Evolutionary conservation across 768 basidiomycete genomes (phyloP).

Genomic region (Mycena filopes): DNA sequence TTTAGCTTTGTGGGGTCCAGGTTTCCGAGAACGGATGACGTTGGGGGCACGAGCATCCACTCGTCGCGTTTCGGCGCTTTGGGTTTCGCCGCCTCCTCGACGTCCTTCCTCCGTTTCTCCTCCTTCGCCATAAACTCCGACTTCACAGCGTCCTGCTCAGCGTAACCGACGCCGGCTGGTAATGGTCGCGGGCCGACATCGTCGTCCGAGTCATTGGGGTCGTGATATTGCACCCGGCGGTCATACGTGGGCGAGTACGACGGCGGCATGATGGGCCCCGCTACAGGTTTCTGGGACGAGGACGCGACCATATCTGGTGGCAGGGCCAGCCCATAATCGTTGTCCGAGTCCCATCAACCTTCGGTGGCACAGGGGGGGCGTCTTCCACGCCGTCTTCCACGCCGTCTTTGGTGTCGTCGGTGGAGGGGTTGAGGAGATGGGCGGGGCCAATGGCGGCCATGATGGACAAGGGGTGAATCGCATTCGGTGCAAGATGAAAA

Average conservation of each 20-base stretch:
- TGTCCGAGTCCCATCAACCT: conserved; percentile 66
- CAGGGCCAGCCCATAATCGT: conserved; percentile 89
- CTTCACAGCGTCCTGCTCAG: conserved; percentile 71
- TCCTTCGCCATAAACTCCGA: conserved; percentile 92
- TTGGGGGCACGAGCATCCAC: conserved; percentile 98
- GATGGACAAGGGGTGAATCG: neutral
- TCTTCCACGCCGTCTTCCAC: too few species aligned
- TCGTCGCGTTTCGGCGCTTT: conserved; percentile 89
- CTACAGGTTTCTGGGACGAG: too few species aligned
- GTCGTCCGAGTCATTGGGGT: too few species aligned
- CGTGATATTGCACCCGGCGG: too few species aligned
- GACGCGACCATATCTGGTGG: too few species aligned
- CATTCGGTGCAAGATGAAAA: too few species aligned
- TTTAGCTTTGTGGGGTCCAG: too few species aligned
- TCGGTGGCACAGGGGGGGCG: conserved; percentile 9
- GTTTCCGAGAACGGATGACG: conserved; percentile 81
- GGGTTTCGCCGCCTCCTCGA: conserved; percentile 84
- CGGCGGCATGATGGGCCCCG: too few species aligned
- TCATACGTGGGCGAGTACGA: too few species aligned
- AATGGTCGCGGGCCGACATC: too few species aligned
- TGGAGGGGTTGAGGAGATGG: too few species aligned
- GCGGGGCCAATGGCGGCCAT: conserved; percentile 69
- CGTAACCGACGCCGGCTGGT: conserved; percentile 55
- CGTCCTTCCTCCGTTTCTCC: conserved; percentile 74
- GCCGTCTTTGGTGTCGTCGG: conserved; percentile 35